Base-by-base conservation (phyloP, 352 stramenopile genomes). In the Pythium rishiriense region DNA sequence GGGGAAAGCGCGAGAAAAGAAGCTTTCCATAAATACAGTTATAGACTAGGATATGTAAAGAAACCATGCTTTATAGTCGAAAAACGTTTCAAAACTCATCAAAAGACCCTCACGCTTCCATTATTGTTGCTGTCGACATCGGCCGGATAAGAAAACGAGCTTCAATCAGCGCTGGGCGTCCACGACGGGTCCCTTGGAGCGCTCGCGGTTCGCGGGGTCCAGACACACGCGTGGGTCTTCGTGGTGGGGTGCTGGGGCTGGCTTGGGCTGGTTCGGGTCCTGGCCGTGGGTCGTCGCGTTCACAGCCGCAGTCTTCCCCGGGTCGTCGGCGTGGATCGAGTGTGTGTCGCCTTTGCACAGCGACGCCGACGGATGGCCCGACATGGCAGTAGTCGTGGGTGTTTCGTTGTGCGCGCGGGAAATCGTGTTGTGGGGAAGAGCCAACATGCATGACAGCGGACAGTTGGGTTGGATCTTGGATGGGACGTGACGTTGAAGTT, bases 261-360 rank as follows among this genome's bases (percentile, higher is more conserved):
- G n/a, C 28, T 45, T 57, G 3, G 50, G 31, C 11, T 21, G 19
- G 29, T 45, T 46, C 31, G 50, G 33, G 31, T 46, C 21, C 33
- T 46, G 19, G 31, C 50, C 50, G n/a, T n/a, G 52, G 21, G 33
- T 49, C 37, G 35, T 49, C 14, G 33, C 52, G 37, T 59, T 59
- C 37, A 49, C 52, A 1, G 52, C 35, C 24, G 52, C 25, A 3
- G 52, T 17, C 37, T 59, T 49, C 21, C 17, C 35, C 14, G 35
- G 35, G 15, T 59, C 37, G 12, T 59, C 7, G 4, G 50, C 33
- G 21, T 57, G 31, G 28, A 57, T 29, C 33, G 50, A 46, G 8
- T n/a, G 52, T 37, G 35, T 59, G 52, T 49, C 52, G 52, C 22
- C 52, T 6, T 49, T 48, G 24, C 52, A 59, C 35, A 59, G 25